These are phyloP conservation scores for Collybia sp. DNA, from an alignment of 768 basidiomycete genomes.

Conservation along the genomic window DNA sequence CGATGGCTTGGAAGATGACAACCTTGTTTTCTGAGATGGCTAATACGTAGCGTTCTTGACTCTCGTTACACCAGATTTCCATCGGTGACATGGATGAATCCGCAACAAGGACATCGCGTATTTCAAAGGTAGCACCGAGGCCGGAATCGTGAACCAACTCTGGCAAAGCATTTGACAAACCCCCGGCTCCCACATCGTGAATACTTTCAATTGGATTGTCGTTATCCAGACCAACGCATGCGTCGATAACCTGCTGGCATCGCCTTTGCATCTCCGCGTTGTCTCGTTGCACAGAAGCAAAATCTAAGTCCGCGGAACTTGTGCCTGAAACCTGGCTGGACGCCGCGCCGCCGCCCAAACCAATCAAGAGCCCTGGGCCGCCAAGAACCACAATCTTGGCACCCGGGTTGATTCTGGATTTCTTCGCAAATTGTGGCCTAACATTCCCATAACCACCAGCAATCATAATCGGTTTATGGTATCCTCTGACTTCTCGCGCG, in stretches of 20 bases:
- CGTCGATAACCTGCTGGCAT: slow-evolving; percentile 96
- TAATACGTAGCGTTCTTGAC: slow-evolving; percentile 95
- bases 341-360: slow-evolving; percentile 94
- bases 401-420: slow-evolving; percentile 70
- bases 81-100: slow-evolving; percentile 96
- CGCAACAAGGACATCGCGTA: slow-evolving; percentile 87
- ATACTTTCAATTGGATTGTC: slow-evolving; percentile 89
- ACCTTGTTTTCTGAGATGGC: slow-evolving; percentile 71
- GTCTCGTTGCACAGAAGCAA: slow-evolving; percentile 95
- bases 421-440: slow-evolving; percentile 75
- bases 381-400: slow-evolving; percentile 91
- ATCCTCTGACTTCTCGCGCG: slow-evolving; percentile 74
- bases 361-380: slow-evolving; percentile 94
- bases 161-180: slow-evolving; percentile 92
- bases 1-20: slow-evolving; percentile 66
- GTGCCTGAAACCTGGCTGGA: slow-evolving; percentile 91
- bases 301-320: slow-evolving; percentile 90
- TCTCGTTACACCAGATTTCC: slow-evolving; percentile 99
- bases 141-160: slow-evolving; percentile 95
- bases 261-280: slow-evolving; percentile 98
- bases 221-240: slow-evolving; percentile 59
- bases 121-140: slow-evolving; percentile 91
- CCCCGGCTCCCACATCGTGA: slow-evolving; percentile 98
- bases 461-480: slow-evolving; percentile 99
- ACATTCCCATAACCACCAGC: slow-evolving; percentile 97